Evolutionary conservation across 495 filamentous ascomycete genomes (phyloP).

Genomic region (Penicillium egyptiacum): DNA sequence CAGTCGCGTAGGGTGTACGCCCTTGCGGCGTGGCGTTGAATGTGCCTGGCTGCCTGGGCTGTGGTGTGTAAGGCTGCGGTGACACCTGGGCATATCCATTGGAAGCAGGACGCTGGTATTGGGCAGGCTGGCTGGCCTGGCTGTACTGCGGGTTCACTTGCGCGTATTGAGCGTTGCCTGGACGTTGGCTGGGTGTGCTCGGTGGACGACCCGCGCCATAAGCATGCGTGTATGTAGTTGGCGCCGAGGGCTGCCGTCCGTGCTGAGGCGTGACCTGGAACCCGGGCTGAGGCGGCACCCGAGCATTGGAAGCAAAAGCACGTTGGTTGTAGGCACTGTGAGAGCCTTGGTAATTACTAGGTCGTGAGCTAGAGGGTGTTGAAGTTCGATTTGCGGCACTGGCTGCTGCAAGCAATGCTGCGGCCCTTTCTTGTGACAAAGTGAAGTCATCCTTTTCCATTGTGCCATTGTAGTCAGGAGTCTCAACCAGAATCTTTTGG

Average conservation of each 20-base stretch:
- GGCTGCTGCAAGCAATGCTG: slow-evolving; percentile 31
- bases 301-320: slow-evolving; percentile 33
- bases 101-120: slow-evolving; percentile 40
- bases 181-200: slow-evolving; percentile 46
- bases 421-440: slow-evolving; percentile 39
- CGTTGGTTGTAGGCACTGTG: slow-evolving; percentile 39
- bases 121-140: slow-evolving; percentile 37
- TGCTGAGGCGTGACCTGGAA: slow-evolving; percentile 44
- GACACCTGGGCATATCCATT: slow-evolving; percentile 47
- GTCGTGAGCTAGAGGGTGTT: slow-evolving; percentile 31
- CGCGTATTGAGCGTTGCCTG: slow-evolving; percentile 37
- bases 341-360: slow-evolving; percentile 33
- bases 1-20: slow-evolving; percentile 33
- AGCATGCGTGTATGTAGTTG: slow-evolving; percentile 35
- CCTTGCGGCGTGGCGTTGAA: slow-evolving; percentile 36
- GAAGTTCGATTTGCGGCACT: slow-evolving; percentile 33
- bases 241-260: slow-evolving; percentile 40
- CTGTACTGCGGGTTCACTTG: slow-evolving; percentile 41
- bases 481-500: slow-evolving; percentile 72
- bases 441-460: slow-evolving; percentile 82
- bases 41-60: slow-evolving; percentile 40
- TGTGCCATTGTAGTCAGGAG: slow-evolving; percentile 69
- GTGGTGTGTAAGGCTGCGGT: slow-evolving; percentile 42
- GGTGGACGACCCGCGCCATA: slow-evolving; percentile 42
- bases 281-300: slow-evolving; percentile 31